phyloP scores from a whole-genome alignment of 2,329 filamentous ascomycete species.

The Stachybotrys echinatus region DNA sequence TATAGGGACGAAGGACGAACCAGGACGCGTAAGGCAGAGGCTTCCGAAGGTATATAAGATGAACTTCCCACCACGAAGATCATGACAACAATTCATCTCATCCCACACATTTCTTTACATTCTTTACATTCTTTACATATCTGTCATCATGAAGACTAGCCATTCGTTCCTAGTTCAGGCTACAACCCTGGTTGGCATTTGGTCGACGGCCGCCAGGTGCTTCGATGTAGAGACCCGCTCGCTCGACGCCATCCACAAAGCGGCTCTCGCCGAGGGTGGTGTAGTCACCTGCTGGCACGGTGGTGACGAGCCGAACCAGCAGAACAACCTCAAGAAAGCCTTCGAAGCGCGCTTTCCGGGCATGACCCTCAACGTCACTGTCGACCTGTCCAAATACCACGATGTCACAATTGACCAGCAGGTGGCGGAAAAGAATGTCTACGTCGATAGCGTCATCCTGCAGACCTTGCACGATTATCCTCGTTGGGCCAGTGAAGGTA shows the following conservation, averaged over 20 bases:
- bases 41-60: too few relatives aligned
- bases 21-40: too few relatives aligned
- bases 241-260: slow-evolving; percentile 43
- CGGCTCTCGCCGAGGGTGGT: slow-evolving; percentile 40
- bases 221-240: slow-evolving; percentile 35
- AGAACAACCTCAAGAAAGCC: slow-evolving; percentile 30
- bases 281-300: slow-evolving; percentile 42
- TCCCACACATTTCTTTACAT: too few relatives aligned
- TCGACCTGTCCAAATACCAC: slow-evolving; percentile 52
- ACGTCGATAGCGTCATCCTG: slow-evolving; percentile 38
- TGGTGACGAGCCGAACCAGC: slow-evolving; percentile 38
- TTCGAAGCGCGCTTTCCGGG: slow-evolving; percentile 43
- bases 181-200: too few relatives aligned
- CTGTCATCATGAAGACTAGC: too few relatives aligned
- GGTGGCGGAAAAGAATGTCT: slow-evolving; percentile 29
- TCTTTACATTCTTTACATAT: too few relatives aligned
- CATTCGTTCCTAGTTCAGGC: too few relatives aligned
- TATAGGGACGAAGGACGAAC: too few relatives aligned
- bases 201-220: too few relatives aligned
- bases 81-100: too few relatives aligned
- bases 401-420: slow-evolving; percentile 40
- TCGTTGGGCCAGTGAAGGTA: slow-evolving; percentile 38
- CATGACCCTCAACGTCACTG: slow-evolving; percentile 46
- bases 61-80: too few relatives aligned
- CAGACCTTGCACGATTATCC: slow-evolving; percentile 44